A percentile compares a stretch with the other conserved stretches of the same genome.
Conservation (phyloP, 345 rosid genomes). For the Populus nigra region DNA sequence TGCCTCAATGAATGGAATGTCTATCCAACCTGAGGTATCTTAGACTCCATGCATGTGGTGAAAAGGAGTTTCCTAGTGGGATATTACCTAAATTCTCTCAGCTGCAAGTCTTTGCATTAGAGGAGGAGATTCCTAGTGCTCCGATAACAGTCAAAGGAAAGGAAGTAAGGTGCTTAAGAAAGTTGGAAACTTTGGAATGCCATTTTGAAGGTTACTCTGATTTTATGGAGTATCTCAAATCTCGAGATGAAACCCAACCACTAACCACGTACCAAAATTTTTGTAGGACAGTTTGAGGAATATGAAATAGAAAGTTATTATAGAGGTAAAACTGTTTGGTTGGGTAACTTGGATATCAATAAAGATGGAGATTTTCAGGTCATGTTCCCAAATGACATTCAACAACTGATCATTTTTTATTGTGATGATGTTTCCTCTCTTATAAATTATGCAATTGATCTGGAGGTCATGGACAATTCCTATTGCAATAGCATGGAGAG, state of each 20-base stretch:
- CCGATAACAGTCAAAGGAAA: neutral
- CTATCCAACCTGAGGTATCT: too few relatives aligned
- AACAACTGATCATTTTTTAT: too few relatives aligned
- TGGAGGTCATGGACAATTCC: too few relatives aligned
- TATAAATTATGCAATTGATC: too few relatives aligned
- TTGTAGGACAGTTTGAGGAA: neutral
- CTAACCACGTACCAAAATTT: fast-evolving
- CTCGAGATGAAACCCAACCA: neutral
- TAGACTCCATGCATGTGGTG: too few relatives aligned
- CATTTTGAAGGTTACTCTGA: neutral
- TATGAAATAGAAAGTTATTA: neutral
- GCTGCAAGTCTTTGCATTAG: neutral
- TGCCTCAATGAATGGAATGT: too few relatives aligned
- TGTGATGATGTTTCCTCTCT: neutral
- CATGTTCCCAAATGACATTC: neutral
- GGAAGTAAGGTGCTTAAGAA: neutral
- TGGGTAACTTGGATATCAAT: neutral
- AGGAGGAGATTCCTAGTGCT: too few relatives aligned
- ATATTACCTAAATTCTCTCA: neutral
- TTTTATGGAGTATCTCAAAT: neutral
- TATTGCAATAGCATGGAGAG: too few relatives aligned
- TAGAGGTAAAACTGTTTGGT: too few relatives aligned
- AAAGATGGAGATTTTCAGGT: neutral
- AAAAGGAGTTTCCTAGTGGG: neutral
- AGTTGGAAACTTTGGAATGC: slow-evolving; percentile 3